Percentiles rank a stretch among this genome's conserved stretches.
phyloP scores from a whole-genome alignment of 1,284 basidiomycete species.

The Cutaneotrichosporon sp. region DNA sequence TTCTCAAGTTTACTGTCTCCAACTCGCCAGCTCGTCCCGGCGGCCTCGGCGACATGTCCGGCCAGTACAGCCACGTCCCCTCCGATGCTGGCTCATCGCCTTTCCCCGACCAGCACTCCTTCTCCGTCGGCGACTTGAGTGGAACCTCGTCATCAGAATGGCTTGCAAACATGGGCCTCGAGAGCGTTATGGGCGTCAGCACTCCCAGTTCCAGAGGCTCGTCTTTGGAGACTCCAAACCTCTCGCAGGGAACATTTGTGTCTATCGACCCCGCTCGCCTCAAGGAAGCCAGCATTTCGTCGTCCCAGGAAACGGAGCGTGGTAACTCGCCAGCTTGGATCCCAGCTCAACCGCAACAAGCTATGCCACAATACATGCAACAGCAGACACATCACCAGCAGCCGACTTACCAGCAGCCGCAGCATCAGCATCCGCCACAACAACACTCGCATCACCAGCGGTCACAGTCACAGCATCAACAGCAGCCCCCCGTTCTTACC shows the following conservation, averaged over 20 bases:
- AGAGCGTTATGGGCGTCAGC: constrained; percentile 7
- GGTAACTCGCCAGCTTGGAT: constrained; percentile 2
- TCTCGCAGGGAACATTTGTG: constrained; percentile 8
- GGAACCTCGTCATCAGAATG: constrained; percentile 11
- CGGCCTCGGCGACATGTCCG: constrained; percentile 1
- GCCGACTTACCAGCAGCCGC: not conserved
- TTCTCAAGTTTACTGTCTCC: constrained; percentile 15
- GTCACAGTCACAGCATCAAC: not conserved
- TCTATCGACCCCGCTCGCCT: constrained; percentile 16
- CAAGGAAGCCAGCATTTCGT: constrained; percentile 3
- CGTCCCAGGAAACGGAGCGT: not conserved
- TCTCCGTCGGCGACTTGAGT: constrained; percentile 7
- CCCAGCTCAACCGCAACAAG: not conserved
- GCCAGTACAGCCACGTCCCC: constrained; percentile 2
- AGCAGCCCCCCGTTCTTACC: not conserved
- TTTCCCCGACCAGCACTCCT: constrained; percentile 8
- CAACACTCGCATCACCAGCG: not conserved
- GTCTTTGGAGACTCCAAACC: constrained; percentile 17
- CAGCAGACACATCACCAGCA: not conserved
- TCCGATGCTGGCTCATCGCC: constrained; percentile 5
- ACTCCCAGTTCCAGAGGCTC: constrained; percentile 14
- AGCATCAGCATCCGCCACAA: no score
- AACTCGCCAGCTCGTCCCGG: constrained; percentile 6
- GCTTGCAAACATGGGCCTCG: constrained; percentile 8
- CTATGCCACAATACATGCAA: not conserved